A percentile compares a stretch with the other conserved stretches of the same genome.
Evolutionary conservation across 768 basidiomycete genomes (phyloP).

Genomic region (Phylloporus sp.): DNA sequence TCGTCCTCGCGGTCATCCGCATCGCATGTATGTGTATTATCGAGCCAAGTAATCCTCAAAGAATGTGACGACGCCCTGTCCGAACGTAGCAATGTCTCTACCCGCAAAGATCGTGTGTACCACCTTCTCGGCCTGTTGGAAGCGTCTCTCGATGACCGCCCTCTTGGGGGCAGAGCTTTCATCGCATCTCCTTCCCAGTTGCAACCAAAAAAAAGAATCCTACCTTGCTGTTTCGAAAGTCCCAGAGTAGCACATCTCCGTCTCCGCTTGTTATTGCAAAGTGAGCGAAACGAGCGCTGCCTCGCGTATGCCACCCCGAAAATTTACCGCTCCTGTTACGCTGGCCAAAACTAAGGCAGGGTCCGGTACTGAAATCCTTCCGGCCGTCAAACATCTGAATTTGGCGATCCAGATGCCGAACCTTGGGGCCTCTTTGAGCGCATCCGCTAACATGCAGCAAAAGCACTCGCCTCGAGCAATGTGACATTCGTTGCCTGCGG

Average conservation of each 20-base stretch:
- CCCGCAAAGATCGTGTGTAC: conserved; percentile 39
- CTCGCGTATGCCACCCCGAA: conserved; percentile 31
- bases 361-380: conserved; percentile 34
- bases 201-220: conserved; percentile 13
- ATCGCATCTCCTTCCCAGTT: conserved; percentile 13
- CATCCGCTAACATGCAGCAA: conserved; percentile 8
- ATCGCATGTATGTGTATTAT: conserved; percentile 12
- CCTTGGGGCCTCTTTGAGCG: conserved; percentile 29
- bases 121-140: conserved; percentile 31
- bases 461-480: conserved; percentile 42
- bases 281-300: conserved; percentile 36
- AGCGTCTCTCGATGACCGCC: conserved; percentile 31
- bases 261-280: conserved; percentile 46
- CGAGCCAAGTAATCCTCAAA: conserved; percentile 28
- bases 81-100: conserved; percentile 39
- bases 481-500: conserved; percentile 40
- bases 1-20: not conserved
- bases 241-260: conserved; percentile 43
- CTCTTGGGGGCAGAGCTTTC: conserved; percentile 29
- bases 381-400: conserved; percentile 46
- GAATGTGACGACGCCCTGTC: conserved; percentile 37
- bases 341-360: conserved; percentile 44
- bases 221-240: conserved; percentile 46
- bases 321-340: conserved; percentile 25
- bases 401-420: conserved; percentile 46